Base-by-base conservation (phyloP, 179 eudicot species). In the Heliamphora ciliata region DNA sequence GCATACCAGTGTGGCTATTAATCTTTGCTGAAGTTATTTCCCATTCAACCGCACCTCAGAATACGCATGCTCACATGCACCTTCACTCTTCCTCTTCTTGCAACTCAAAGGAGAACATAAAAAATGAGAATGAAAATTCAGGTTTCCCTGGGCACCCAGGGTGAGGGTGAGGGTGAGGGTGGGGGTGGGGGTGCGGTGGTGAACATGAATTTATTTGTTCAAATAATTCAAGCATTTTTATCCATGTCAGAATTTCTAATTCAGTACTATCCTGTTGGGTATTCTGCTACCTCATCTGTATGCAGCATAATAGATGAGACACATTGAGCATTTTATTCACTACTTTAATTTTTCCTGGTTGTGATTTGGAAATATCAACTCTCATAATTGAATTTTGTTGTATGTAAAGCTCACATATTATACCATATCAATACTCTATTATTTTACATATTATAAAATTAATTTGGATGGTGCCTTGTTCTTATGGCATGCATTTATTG, bases 401-500 rank as follows among this genome's bases (percentile, higher is more conserved):
- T 9, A 13, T 5, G 18, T 65, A 24, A 50, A 13, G 13, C 14
- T 52, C 48, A 47, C 2, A 14, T 47, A 47, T 74, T 3, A 6
- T 8, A 44, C 2, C 4, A 2, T 40, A 69, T 69, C 51, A 59
- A 58, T 76, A 52, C 47, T 58, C 10, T 40, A 76, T 5, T 56
- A 8, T 8, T 58, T 2, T 40, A 4, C 18, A 60, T 8, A 2
- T 8, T 55, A 15, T 58, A 21, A 58, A 76, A n/a, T 64, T 64
- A 48, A 65, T 15, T 79, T 64, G 71, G 73, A 79, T 51, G 65
- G 61, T 15, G 50, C 11, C 1, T 44, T 50, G 24, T 79, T 79
- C 65, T 76, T 44, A 52, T 75, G 61, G 17, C 78, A 74, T 74
- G 80, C 40, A 11, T 48, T n/a, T n/a, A 48, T 8, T 78, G 69